Conservation (phyloP, 805 yeast genomes). For the Candida maesae region DNA sequence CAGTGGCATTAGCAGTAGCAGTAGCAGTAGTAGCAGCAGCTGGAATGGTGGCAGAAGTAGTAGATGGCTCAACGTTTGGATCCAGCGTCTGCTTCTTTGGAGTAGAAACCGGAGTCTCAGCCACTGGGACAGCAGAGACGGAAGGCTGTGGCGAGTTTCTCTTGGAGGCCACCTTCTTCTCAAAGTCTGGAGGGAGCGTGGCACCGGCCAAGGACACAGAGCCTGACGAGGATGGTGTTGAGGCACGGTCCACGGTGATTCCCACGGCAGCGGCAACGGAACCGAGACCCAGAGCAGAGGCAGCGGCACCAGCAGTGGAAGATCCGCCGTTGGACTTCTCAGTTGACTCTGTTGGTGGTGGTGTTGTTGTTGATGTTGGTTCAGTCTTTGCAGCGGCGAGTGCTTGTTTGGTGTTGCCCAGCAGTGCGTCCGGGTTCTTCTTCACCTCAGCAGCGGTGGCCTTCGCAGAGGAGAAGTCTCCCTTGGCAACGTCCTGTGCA, state of each 20-base stretch:
- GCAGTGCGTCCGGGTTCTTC: slow-evolving; percentile 4
- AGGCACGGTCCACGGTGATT: neutral
- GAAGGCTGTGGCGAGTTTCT: neutral
- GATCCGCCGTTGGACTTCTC: neutral
- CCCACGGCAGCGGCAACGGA: slow-evolving; percentile 7
- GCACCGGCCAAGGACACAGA: slow-evolving; percentile 20
- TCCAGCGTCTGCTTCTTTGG: slow-evolving; percentile 9
- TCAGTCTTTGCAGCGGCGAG: slow-evolving; percentile 10
- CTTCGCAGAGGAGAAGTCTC: slow-evolving; percentile 21
- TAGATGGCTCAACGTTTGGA: slow-evolving; percentile 3
- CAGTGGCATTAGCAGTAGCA: neutral
- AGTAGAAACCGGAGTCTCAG: neutral
- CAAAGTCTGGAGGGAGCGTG: slow-evolving; percentile 26
- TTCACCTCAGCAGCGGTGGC: slow-evolving; percentile 3
- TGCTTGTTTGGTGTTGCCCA: slow-evolving; percentile 11
- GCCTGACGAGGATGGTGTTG: slow-evolving; percentile 14
- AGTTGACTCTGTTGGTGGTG: too few species aligned
- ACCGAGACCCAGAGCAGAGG: slow-evolving; percentile 2
- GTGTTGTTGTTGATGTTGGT: too few species aligned
- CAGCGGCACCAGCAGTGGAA: neutral
- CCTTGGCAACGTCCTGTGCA: slow-evolving; percentile 17
- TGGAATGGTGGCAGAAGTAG: slow-evolving; percentile 1
- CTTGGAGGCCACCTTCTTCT: slow-evolving; percentile 14
- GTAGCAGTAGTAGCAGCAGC: slow-evolving; percentile 2
- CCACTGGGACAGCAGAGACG: neutral